Evolutionary conservation across 805 yeast species (phyloP), one percentile per base, ranked within the genome.

Genomic region (Spathaspora arborariae): DNA sequence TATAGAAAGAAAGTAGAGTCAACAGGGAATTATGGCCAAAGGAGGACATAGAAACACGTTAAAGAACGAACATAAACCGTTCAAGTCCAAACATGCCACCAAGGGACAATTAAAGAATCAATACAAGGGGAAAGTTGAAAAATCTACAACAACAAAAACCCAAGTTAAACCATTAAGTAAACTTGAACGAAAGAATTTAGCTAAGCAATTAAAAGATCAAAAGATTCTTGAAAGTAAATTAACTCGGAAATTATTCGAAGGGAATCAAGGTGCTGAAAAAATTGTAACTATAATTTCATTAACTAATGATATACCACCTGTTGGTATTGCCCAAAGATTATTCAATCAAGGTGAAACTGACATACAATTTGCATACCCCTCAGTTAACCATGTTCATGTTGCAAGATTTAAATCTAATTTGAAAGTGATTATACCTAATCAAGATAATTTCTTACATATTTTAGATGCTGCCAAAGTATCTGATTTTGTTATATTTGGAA

Each of bases 81-180:
- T 89, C 76, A 95, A 94, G 63, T 80, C 96, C 2, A 86, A 84
- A 62, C 99, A 94, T 72, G 80, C 96, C 18, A 80, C 96, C 11
- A 94, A 94, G 62, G 86, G 96, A 50, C 80, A 90, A 30, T 65
- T 92, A 58, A 95, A 90, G 62, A 87, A 88, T 53, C 74, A 80
- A 49, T 73, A 72, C 57, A 91, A 86, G 60, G 98, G 98, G 50
- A 91, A 89, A 64, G 88, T 92, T 30, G 98, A 91, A 60, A 86
- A 84, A 57, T 68, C 79, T 2, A 53, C 66, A 26, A 52, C 62
- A 19, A 61, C 60, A 11, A 49, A 56, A 26, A 44, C 55, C 18
- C 72, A 71, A 50, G 51, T 65, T 20, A 72, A 70, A 51, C 51
- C 65, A 27, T 63, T 67, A 43, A 70, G 75, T 41, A 76, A 74